Conservation (phyloP, 2,329 filamentous ascomycete species). For the Trichoderma harzianum region DNA sequence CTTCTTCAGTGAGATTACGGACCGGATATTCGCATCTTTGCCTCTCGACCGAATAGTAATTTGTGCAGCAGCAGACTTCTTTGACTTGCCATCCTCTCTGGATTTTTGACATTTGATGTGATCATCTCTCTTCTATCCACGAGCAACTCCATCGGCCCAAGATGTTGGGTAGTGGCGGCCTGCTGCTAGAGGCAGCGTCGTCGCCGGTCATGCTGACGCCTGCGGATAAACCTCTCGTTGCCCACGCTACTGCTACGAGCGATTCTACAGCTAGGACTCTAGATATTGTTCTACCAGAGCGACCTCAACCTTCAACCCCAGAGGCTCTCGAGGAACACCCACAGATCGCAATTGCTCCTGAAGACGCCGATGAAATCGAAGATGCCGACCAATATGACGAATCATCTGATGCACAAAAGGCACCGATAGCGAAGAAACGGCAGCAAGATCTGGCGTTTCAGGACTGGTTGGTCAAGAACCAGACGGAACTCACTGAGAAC, state of each 20-base stretch:
- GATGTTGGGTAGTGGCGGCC: not conserved
- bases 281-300: not conserved
- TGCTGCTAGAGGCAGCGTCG: not conserved
- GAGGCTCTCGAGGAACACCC: not conserved
- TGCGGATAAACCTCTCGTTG: not conserved
- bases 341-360: not conserved
- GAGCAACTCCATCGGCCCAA: not conserved
- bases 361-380: not conserved
- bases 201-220: not conserved
- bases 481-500: constrained; percentile 33
- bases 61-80: too few species aligned
- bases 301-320: not conserved
- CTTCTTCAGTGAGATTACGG: not conserved
- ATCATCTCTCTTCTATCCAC: not conserved
- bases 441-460: constrained; percentile 51
- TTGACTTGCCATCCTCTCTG: not conserved
- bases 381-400: constrained; percentile 12
- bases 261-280: not conserved
- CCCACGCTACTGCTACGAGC: not conserved
- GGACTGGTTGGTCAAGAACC: constrained; percentile 38
- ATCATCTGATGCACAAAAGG: constrained; percentile 31
- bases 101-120: too few species aligned
- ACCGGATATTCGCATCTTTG: too few species aligned
- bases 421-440: constrained; percentile 46
- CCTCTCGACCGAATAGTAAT: not conserved